Conservation (phyloP, 139 green algal species). For the Coelastrella sp. region DNA sequence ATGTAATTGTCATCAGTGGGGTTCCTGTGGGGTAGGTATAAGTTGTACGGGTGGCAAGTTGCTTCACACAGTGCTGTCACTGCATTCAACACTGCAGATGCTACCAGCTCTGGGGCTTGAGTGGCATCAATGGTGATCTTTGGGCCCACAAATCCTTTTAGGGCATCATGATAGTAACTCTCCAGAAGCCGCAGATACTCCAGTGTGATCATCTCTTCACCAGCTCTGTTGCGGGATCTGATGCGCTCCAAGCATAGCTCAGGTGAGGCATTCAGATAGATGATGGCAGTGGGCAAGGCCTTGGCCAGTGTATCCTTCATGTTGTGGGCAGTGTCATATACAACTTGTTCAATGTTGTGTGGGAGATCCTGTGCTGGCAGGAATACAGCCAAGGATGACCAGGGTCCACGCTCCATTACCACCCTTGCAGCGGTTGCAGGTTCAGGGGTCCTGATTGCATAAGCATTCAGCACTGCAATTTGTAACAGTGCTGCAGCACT, state of each 20-base stretch:
- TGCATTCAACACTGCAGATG: too few relatives aligned
- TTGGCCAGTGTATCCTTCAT: background rate
- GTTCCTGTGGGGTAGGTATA: too few relatives aligned
- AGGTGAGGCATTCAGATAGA: background rate
- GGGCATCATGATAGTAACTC: background rate
- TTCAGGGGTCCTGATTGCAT: background rate
- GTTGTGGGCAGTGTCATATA: background rate
- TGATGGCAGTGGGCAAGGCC: background rate
- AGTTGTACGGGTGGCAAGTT: too few relatives aligned
- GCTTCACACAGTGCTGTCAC: too few relatives aligned
- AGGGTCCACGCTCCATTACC: background rate
- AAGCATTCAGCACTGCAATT: background rate
- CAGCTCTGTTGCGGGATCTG: background rate
- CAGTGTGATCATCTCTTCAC: background rate
- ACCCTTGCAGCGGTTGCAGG: background rate
- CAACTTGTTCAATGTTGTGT: background rate
- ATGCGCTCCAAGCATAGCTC: background rate
- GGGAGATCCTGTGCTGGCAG: background rate
- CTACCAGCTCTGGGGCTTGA: background rate
- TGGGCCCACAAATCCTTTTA: background rate
- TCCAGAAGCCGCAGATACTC: background rate
- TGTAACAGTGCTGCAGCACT: slow-evolving; percentile 10
- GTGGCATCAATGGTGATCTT: background rate
- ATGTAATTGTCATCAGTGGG: too few relatives aligned
- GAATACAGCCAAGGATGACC: background rate